A percentile compares a stretch with the other conserved stretches of the same genome.
Evolutionary conservation across 2,329 filamentous ascomycete genomes (phyloP).

Genomic region (Cladorrhinum sp.): DNA sequence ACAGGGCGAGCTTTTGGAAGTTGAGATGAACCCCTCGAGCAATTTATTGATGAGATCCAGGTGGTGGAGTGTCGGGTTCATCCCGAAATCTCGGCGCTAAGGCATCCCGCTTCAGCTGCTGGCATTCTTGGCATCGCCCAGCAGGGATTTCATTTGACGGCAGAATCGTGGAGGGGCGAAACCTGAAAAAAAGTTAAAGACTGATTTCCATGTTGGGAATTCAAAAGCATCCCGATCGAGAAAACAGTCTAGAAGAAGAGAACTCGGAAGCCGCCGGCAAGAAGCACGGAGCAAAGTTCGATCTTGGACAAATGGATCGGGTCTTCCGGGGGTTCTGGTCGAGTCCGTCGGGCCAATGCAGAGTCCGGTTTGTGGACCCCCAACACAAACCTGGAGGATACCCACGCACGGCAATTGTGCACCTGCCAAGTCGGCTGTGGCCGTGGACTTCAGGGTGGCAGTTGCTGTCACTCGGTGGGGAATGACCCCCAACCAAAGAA

Average conservation of each 20-base stretch:
- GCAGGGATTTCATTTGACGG: neutral
- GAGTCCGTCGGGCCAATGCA: too few species aligned
- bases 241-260: too few species aligned
- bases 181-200: neutral
- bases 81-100: neutral
- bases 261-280: too few species aligned
- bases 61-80: neutral
- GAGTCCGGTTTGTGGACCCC: too few species aligned
- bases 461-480: too few species aligned
- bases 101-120: neutral
- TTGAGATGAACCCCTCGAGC: neutral
- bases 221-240: too few species aligned
- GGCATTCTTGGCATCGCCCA: neutral
- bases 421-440: neutral
- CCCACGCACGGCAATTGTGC: too few species aligned
- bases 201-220: too few species aligned
- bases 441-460: neutral
- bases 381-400: too few species aligned
- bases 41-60: neutral
- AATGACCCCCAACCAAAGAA: neutral
- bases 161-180: neutral
- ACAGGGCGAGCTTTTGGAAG: neutral
- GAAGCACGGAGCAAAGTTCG: too few species aligned
- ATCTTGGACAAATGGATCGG: too few species aligned
- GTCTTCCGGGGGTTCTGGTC: too few species aligned